Percentiles rank a stretch among this genome's conserved stretches.
Evolutionary conservation across 2,329 filamentous ascomycete species (phyloP).

Genomic region (Fusarium subtropicale): DNA sequence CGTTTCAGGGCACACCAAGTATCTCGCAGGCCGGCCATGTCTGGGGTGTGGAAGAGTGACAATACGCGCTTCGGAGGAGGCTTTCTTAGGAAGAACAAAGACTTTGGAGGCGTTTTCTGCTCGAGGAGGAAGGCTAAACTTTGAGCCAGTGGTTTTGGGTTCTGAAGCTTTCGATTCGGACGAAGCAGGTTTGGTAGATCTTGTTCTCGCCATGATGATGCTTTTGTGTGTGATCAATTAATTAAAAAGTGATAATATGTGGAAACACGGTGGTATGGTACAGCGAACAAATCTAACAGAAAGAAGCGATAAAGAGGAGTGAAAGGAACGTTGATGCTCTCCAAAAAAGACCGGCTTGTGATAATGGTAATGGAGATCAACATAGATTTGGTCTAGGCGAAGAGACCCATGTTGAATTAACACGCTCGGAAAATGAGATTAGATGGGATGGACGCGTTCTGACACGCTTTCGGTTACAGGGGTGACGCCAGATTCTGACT

Average conservation of each 20-base stretch:
- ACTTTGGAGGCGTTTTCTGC: conserved; percentile 62
- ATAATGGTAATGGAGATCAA: conserved; percentile 2
- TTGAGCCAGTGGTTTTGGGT: conserved; percentile 50
- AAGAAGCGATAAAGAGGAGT: not conserved
- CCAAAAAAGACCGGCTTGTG: conserved; percentile 3
- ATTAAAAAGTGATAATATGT: conserved; percentile 1
- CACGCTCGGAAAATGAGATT: conserved; percentile 5
- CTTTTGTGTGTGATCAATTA: not conserved
- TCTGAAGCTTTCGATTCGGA: conserved; percentile 45
- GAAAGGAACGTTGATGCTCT: not conserved
- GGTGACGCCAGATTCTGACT: conserved; percentile 13
- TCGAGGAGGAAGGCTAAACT: conserved; percentile 56
- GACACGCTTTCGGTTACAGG: conserved; percentile 32
- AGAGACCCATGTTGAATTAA: conserved; percentile 21
- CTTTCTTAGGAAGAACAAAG: conserved; percentile 70
- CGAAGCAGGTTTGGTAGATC: conserved; percentile 56
- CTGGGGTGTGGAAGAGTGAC: conserved; percentile 71
- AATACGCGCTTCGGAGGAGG: conserved; percentile 66
- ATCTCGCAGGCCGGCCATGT: conserved; percentile 65
- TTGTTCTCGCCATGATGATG: conserved; percentile 61
- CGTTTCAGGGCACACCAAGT: conserved; percentile 70
- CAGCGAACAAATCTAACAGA: not conserved
- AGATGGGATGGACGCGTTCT: conserved; percentile 32
- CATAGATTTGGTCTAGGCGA: not conserved
- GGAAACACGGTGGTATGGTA: not conserved